phyloP scores from a whole-genome alignment of 2,329 filamentous ascomycete genomes.

The Biscogniauxia sp. region DNA sequence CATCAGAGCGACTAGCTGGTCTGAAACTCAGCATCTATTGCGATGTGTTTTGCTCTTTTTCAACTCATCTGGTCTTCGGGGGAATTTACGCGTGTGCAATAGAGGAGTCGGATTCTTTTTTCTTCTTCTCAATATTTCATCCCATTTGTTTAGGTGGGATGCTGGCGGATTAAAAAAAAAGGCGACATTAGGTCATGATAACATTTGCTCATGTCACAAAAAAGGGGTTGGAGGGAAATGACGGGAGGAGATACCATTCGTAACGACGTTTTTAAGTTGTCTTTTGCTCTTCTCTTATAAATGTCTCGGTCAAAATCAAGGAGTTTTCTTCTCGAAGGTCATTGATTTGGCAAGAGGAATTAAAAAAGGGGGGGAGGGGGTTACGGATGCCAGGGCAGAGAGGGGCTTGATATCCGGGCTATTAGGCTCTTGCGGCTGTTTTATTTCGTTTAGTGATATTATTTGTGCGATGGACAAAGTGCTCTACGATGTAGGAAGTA shows the following conservation, averaged over 20 bases:
- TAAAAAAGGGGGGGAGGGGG: neutral
- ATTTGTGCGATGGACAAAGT: neutral
- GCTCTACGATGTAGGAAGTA: neutral
- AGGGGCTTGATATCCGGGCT: neutral
- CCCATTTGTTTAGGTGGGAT: neutral
- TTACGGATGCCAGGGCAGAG: neutral
- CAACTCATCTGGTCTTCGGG: neutral
- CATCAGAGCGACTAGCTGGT: neutral
- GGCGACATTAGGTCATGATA: neutral
- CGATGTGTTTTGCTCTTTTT: neutral
- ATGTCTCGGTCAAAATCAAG: neutral
- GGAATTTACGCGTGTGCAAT: neutral
- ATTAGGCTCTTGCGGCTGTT: neutral
- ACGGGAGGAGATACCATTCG: neutral
- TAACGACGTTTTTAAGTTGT: neutral
- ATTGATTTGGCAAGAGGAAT: neutral
- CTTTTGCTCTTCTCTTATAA: neutral
- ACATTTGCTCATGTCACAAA: neutral
- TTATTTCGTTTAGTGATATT: neutral
- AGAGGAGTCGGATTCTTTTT: neutral
- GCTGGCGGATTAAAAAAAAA: neutral
- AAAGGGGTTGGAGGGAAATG: neutral
- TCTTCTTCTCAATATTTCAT: neutral
- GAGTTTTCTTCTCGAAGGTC: neutral
- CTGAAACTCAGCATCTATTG: neutral